Percentiles rank a stretch among this genome's conserved stretches.
These are phyloP conservation scores for Leishmania guyanensis DNA, from an alignment of 208 protist species.

Conservation along the genomic window DNA sequence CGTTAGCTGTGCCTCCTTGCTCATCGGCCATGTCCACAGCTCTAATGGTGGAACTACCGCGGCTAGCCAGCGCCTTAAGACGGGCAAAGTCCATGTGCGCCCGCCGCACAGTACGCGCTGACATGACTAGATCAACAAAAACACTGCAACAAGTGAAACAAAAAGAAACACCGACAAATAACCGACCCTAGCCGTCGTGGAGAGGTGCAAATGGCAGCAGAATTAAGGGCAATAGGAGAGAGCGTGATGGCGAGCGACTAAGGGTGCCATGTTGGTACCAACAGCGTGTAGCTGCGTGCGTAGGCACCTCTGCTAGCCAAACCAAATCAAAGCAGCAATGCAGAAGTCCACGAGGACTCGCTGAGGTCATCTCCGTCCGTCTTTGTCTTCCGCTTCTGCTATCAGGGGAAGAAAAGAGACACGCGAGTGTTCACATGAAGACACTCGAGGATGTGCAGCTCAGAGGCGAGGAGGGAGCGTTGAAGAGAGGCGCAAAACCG, in stretches of 20 bases:
- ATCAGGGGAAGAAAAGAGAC: not conserved
- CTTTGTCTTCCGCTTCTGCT: not conserved
- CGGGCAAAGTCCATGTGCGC: constrained; percentile 45
- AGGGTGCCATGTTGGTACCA: not conserved
- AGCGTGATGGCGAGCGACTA: not conserved
- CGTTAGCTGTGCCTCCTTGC: constrained; percentile 11
- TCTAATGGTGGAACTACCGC: constrained; percentile 3
- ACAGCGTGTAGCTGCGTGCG: not conserved
- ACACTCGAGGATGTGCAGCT: not conserved
- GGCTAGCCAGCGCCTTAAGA: constrained; percentile 16
- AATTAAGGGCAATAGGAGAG: not conserved
- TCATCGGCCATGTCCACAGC: constrained; percentile 19
- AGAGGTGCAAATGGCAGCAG: not conserved
- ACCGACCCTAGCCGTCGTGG: not conserved
- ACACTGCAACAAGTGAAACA: not conserved
- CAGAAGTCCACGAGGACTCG: not conserved
- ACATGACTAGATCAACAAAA: constrained; percentile 10
- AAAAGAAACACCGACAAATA: not conserved
- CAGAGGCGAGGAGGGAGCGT: not conserved
- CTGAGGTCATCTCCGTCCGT: not conserved
- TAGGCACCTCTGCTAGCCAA: not conserved
- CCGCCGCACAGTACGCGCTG: constrained; percentile 27
- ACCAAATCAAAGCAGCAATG: not conserved
- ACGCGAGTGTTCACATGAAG: not conserved
- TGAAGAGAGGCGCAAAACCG: not conserved